These are phyloP conservation scores for Chlorella variabilis DNA, from an alignment of 163 green algal species.

Conservation along the genomic window DNA sequence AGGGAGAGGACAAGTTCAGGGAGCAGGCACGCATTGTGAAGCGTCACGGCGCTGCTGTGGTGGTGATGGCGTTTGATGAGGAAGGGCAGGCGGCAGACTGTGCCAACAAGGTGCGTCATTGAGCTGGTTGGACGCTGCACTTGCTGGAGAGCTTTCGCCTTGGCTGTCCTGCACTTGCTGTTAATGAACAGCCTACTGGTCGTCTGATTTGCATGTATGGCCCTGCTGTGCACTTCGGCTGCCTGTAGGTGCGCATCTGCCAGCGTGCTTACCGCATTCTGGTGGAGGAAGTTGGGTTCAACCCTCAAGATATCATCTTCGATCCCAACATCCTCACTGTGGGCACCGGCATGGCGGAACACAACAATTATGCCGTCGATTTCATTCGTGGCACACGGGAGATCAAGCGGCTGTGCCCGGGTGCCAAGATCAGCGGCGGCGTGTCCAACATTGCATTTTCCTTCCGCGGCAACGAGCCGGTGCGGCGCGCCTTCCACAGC, in stretches of 20 bases:
- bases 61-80: slow-evolving; percentile 99
- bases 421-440: slow-evolving; percentile 92
- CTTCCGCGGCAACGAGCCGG: slow-evolving; percentile 98
- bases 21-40: slow-evolving; percentile 86
- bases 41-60: slow-evolving; percentile 91
- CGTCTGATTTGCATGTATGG: too few relatives aligned
- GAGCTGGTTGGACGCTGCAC: too few relatives aligned
- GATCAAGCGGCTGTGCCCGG: slow-evolving; percentile 97
- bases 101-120: slow-evolving; percentile 88
- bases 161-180: too few relatives aligned
- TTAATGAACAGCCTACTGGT: too few relatives aligned
- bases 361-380: slow-evolving; percentile 99
- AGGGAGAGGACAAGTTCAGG: slow-evolving; percentile 94
- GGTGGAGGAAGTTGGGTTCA: slow-evolving; percentile 96
- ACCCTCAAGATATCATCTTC: slow-evolving; percentile 98
- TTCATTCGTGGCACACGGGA: slow-evolving; percentile 91
- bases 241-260: slow-evolving; percentile 87
- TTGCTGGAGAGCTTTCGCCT: too few relatives aligned
- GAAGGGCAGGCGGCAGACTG: slow-evolving; percentile 90
- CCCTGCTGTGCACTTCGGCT: neutral
- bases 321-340: slow-evolving; percentile 99
- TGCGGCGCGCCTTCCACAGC: slow-evolving; percentile 95
- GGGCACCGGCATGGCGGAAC: slow-evolving; percentile 94
- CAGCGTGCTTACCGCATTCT: slow-evolving; percentile 93
- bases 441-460: slow-evolving; percentile 99